Conservation (phyloP, 345 rosid species). For the Citrus trifoliata region DNA sequence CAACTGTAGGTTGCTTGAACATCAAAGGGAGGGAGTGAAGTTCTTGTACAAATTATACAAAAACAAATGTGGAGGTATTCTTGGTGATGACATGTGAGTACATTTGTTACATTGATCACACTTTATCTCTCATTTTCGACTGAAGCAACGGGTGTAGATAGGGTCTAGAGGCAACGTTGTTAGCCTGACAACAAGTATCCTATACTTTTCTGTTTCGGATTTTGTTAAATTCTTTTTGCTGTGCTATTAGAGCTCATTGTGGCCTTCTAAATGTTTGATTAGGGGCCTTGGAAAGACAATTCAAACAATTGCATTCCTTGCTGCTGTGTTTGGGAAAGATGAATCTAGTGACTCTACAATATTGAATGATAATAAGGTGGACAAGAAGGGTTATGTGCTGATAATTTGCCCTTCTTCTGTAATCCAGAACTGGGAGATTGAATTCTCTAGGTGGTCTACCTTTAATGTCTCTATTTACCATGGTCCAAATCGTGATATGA, state of each 20-base stretch:
- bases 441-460: slow-evolving; percentile 83
- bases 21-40: slow-evolving; percentile 81
- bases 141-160: too few species aligned
- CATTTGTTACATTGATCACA: neutral
- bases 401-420: slow-evolving; percentile 89
- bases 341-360: slow-evolving; percentile 29
- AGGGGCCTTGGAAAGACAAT: slow-evolving; percentile 99
- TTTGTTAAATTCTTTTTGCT: neutral
- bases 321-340: slow-evolving; percentile 81
- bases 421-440: slow-evolving; percentile 87
- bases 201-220: neutral
- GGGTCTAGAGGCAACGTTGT: too few species aligned
- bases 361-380: slow-evolving; percentile 22
- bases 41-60: slow-evolving; percentile 65
- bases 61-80: slow-evolving; percentile 87
- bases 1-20: slow-evolving; percentile 84
- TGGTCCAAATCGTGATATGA: slow-evolving; percentile 71
- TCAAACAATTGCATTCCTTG: slow-evolving; percentile 90
- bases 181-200: neutral
- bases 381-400: slow-evolving; percentile 52
- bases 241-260: neutral
- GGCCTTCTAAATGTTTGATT: neutral
- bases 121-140: neutral
- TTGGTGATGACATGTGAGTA: slow-evolving; percentile 97
- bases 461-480: slow-evolving; percentile 72